A percentile compares a stretch with the other conserved stretches of the same genome.
These are phyloP conservation scores for Clonostachys chloroleuca DNA, from an alignment of 2,329 filamentous ascomycete species.

Conservation along the genomic window DNA sequence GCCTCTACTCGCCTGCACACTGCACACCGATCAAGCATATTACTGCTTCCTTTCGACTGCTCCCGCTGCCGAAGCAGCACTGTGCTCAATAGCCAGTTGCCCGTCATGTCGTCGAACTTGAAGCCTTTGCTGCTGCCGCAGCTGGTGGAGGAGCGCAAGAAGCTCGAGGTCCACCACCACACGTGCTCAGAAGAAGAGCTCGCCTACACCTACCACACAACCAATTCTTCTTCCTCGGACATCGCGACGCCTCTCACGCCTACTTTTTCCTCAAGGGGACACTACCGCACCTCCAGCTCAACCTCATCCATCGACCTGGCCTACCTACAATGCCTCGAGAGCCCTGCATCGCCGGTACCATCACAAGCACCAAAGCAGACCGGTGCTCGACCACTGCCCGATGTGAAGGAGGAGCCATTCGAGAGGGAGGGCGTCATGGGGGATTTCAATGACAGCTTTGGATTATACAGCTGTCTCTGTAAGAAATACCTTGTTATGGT, in stretches of 20 bases:
- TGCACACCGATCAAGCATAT: not conserved
- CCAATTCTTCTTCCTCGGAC: conserved; percentile 60
- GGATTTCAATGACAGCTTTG: conserved; percentile 21
- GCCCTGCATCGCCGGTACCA: conserved; percentile 38
- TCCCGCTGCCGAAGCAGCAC: conserved; percentile 7
- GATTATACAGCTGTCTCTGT: conserved; percentile 70
- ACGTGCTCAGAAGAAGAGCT: conserved; percentile 24
- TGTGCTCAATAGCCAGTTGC: not conserved
- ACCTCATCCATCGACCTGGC: conserved; percentile 70
- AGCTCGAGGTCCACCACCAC: conserved; percentile 16
- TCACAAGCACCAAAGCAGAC: not conserved
- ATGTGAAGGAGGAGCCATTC: conserved; percentile 78
- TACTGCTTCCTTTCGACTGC: not conserved
- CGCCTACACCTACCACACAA: conserved; percentile 30
- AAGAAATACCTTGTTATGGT: conserved; percentile 34
- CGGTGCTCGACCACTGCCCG: conserved; percentile 64
- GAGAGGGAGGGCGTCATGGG: conserved; percentile 54
- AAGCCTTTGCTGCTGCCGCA: conserved; percentile 50
- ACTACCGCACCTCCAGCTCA: conserved; percentile 67
- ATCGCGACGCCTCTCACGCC: conserved; percentile 67
- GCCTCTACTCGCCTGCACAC: not conserved
- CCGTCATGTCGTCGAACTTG: conserved; percentile 40
- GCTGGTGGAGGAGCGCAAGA: conserved; percentile 45
- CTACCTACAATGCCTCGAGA: conserved; percentile 11
- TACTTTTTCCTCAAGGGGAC: conserved; percentile 61